Conservation (phyloP, 1,284 basidiomycete species). For the Sanghuangporus weigelae region DNA sequence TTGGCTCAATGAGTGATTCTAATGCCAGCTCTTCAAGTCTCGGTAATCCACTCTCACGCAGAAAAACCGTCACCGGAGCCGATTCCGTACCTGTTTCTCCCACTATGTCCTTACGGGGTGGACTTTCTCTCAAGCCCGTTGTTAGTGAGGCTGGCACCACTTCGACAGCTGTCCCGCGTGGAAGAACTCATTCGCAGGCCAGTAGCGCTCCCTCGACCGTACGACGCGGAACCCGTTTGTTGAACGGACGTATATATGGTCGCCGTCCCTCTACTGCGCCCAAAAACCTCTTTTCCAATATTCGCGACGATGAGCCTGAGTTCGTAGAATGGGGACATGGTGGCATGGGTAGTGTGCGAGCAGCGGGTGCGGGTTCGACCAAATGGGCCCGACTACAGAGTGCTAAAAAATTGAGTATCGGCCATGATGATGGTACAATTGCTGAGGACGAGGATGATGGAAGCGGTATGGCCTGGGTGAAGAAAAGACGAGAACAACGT, state of each 20-base stretch:
- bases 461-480: conserved; percentile 71
- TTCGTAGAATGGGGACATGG: conserved; percentile 86
- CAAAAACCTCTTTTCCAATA: conserved; percentile 33
- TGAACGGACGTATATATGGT: conserved; percentile 74
- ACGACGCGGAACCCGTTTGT: conserved; percentile 45
- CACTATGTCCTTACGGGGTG: conserved; percentile 6
- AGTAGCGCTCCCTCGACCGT: conserved; percentile 23
- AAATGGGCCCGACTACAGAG: conserved; percentile 31
- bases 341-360: conserved; percentile 70
- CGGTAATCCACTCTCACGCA: conserved; percentile 16
- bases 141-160: conserved; percentile 8
- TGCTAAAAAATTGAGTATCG: conserved; percentile 27
- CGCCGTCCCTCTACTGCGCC: conserved; percentile 22
- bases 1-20: conserved; percentile 7
- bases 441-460: conserved; percentile 61
- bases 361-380: conserved; percentile 30
- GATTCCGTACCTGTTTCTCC: conserved; percentile 5
- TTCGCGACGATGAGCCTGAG: conserved; percentile 56
- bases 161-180: neutral
- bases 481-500: conserved; percentile 47
- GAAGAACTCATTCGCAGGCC: conserved; percentile 19
- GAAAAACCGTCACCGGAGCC: conserved; percentile 15
- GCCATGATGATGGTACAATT: conserved; percentile 23
- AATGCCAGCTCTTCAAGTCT: conserved; percentile 10
- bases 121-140: conserved; percentile 8